Base-by-base conservation (phyloP, 192 early-diverging fungal genomes). In the Thoreauomyces humboldtii region DNA sequence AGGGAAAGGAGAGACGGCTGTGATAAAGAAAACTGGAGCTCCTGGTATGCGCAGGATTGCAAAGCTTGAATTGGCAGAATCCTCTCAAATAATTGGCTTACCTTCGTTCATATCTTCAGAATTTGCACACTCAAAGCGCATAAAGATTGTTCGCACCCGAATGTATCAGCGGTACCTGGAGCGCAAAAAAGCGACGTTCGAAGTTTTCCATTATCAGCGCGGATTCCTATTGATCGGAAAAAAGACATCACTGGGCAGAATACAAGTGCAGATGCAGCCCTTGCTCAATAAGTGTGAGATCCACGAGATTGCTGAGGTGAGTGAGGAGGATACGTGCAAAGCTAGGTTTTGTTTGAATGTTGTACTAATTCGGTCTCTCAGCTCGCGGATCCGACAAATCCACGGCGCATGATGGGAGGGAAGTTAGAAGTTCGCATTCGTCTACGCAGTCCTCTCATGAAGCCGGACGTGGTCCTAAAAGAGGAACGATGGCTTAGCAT, bases 141-240 rank as follows among this genome's bases (percentile, higher is more conserved):
- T 90, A 25, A 76, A 76, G 36, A 89, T 93, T 56, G 78, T 78
- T 14, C 76, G 91, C 7, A 86, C 69, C 19, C 75, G 80, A 42
- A 53, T 63, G 6, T 91, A 90, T 57, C 69, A 82, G 57, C 58
- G 89, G 21, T 82, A 85, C 73, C 52, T 91, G 1, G 84, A 88
- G 60, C 62, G 85, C n/a, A 86, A 86, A 58, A 87, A 88, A 59
- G 77, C 80, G 0, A 76, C 77, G 0, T 84, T 93, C 66, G 87
- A 89, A 59, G 82, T 91, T 1, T 87, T 74, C 54, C 86, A 89
- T 43, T 76, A 83, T 21, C 78, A 76, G 22, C 63, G 73, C 7
- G 88, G n/a, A 47, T 86, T 36, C 75, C 86, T 33, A 72, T 71
- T 63, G 65, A 86, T 63, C 72, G 72, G 31, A 2, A 74, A 70